Evolutionary conservation across 179 eudicot genomes (phyloP), one percentile per base, ranked within the genome.

Genomic region (Gypsophila paniculata): DNA sequence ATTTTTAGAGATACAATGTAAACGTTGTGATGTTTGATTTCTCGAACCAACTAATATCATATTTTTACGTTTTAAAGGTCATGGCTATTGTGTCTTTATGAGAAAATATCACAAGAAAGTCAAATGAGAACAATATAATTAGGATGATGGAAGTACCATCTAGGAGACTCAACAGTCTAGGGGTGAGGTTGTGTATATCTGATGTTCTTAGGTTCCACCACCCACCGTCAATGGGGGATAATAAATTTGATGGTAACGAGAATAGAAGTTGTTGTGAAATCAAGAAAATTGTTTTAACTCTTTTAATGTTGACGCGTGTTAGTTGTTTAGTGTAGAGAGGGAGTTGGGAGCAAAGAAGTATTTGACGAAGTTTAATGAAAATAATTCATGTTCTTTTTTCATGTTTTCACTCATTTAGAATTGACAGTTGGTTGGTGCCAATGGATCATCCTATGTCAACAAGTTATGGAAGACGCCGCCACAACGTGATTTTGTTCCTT

Each of bases 381-480:
- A 77, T 49, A 73, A 75, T 76, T 82, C 73, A 72, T 82, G 83
- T 82, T 74, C 69, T 68, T 78, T 73, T 83, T 85, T 75, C 80
- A 74, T 85, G 81, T 85, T 86, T 85, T 87, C 86, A 84, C 91
- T 84, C 93, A 78, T 82, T 87, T 89, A 85, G 87, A 88, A 82
- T 91, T 86, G 85, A 85, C 92, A 88, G 97, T 83, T 86, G 80
- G 79, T 80, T 79, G 90, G 73, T 81, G 87, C 85, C 72, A 81
- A 79, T 63, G 81, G 82, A 71, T 75, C 68, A 67, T 75, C 65
- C 87, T 79, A 80, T 74, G 54, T 70, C 52, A 74, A 77, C 61
- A 93, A 84, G 84, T 74, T 94, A 75, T 91, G 97, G 95, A 93
- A 91, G 83, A 89, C 72, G 15, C 99, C 97, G 63, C 84, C 86